Percentiles rank a stretch among this genome's conserved stretches.
Conservation (phyloP, 2,329 filamentous ascomycete species). For the Claviceps sp. region DNA sequence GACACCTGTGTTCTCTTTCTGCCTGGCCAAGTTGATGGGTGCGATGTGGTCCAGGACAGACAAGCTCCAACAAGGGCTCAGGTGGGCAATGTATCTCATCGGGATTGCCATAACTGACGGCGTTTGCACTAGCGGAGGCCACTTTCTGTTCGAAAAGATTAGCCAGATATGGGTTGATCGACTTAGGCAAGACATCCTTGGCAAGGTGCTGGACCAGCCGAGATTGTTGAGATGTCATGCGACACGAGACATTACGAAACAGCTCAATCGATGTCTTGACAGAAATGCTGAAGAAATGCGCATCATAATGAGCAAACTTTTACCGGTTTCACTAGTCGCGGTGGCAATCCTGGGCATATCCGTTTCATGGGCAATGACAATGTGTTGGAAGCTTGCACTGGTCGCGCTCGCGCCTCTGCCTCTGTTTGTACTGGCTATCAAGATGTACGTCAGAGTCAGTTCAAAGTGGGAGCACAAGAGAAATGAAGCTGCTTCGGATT, state of each 20-base stretch:
- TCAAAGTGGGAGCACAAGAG: conserved; percentile 58
- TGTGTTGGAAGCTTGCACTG: conserved; percentile 70
- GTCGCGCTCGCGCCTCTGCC: conserved; percentile 59
- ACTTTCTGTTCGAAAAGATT: conserved; percentile 57
- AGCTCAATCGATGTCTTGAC: conserved; percentile 60
- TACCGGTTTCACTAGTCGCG: conserved; percentile 55
- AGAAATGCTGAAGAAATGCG: conserved; percentile 78
- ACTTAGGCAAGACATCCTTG: conserved; percentile 54
- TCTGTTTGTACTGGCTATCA: conserved; percentile 51
- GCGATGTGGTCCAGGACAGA: conserved; percentile 48
- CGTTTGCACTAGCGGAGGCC: conserved; percentile 47
- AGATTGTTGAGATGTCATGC: conserved; percentile 60
- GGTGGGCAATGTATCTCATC: conserved; percentile 59
- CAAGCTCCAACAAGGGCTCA: conserved; percentile 36
- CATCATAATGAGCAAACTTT: conserved; percentile 66
- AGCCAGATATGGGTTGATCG: conserved; percentile 67
- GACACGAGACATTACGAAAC: conserved; percentile 47
- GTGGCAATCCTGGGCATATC: conserved; percentile 54
- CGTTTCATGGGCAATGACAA: conserved; percentile 57
- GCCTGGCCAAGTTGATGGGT: conserved; percentile 58
- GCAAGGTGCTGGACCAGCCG: conserved; percentile 60
- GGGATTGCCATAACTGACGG: conserved; percentile 56
- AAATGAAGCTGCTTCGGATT: conserved; percentile 46
- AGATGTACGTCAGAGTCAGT: conserved; percentile 50
- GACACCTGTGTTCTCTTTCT: conserved; percentile 63